Base-by-base conservation (phyloP, 2,329 filamentous ascomycete genomes). In the Phaeosphaeria sp. region DNA sequence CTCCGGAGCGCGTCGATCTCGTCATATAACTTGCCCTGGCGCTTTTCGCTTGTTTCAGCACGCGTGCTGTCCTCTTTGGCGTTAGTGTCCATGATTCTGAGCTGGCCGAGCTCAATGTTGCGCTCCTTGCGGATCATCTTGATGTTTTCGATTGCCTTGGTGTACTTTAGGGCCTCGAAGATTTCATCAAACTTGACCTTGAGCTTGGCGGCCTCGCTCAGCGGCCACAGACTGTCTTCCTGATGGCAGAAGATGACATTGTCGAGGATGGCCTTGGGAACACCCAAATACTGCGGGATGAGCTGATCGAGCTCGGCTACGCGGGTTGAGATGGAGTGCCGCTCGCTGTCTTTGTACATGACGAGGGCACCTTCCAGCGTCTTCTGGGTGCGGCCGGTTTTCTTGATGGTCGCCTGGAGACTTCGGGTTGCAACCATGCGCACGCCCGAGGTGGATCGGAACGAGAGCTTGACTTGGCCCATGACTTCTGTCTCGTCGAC, bases 201-300 rank as follows among this genome's bases (percentile, higher is more conserved):
- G 50, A 99, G 82, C 0, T 87, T 87, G 0, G 86, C 82, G 0
- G 95, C 92, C 70, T 96, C 92, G 73, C 92, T 96, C 84, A 99
- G 89, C 0, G 95, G 95, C 95, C 95, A 99, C 25, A 98, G 79
- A 24, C 94, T 97, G 66, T 99, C 95, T 74, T 99, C 95, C 74
- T 99, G 95, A 73, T 99, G 95, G 75, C 95, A 99, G 79, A 99
- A 99, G 66, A 99, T 97, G 74, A 99, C 95, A 57, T 90, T 91
- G 65, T 98, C 93, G 24, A 99, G 84, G 54, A 99, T 89, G 13
- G 95, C 93, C 54, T 89, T 89, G 1, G 93, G 95, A 3, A 97
- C 95, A 39, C 95, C 95, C 0, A 99, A 84, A 64, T 92, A 90
- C 66, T 91, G 87, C 0, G 94, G 93, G 75, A 99, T 89, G 65